A percentile compares a stretch with the other conserved stretches of the same genome.
Evolutionary conservation across 768 basidiomycete genomes (phyloP).

Genomic region (Mycena belliarum): DNA sequence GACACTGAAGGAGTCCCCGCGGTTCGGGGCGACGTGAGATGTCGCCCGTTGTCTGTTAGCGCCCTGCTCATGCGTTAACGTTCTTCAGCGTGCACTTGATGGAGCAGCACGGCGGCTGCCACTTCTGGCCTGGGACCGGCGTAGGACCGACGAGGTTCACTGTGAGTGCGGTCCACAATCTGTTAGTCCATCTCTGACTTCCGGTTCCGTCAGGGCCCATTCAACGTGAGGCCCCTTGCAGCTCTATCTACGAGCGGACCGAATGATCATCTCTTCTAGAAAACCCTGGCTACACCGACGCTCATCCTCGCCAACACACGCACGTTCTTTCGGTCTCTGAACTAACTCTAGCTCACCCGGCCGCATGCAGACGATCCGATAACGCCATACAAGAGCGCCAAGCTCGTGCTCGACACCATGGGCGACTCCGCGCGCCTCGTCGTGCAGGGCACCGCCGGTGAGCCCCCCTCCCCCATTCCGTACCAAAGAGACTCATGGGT

Average conservation of each 20-base stretch:
- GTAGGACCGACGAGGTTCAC: conserved; percentile 16
- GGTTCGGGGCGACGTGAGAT: conserved; percentile 22
- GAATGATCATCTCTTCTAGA: background rate
- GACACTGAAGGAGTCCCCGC: conserved; percentile 4
- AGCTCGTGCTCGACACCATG: conserved; percentile 15
- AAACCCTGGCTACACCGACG: conserved; percentile 19
- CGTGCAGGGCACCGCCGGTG: conserved; percentile 13
- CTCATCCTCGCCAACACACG: conserved; percentile 17
- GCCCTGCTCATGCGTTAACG: background rate
- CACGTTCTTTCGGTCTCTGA: background rate
- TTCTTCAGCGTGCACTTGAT: conserved; percentile 15
- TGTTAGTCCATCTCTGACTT: background rate
- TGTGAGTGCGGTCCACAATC: no score
- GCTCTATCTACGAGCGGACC: no score
- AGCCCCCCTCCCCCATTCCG: background rate
- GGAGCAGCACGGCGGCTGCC: conserved; percentile 24
- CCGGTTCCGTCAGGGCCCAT: conserved; percentile 11
- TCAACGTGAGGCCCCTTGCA: conserved; percentile 5
- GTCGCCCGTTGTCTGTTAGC: no score
- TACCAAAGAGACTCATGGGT: background rate
- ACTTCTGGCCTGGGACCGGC: conserved; percentile 20
- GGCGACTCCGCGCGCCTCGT: conserved; percentile 19
- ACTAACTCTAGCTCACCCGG: no score
- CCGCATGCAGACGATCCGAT: conserved; percentile 21
- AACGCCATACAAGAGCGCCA: conserved; percentile 13